Evolutionary conservation across 805 yeast genomes (phyloP), one percentile per base, ranked within the genome.

Genomic region (Ogataea neopini): DNA sequence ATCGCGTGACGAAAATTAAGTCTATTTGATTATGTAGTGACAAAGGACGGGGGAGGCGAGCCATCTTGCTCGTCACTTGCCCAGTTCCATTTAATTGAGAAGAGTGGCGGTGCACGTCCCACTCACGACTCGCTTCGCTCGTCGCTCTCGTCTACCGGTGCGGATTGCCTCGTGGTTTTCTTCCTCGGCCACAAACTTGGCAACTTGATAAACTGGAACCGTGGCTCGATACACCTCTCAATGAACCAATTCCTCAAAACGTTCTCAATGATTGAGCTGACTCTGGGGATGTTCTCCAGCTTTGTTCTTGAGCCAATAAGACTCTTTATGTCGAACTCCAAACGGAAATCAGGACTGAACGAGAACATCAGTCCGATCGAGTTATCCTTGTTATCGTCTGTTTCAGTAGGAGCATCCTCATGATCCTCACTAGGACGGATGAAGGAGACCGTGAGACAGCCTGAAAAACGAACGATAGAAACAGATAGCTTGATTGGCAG

Each of bases 141-240:
- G 29, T 18, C 14, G 14, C 10, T 22, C 4, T 9, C n/a, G 23
- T 9, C 13, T 22, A 22, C 30, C n/a, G n/a, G 14, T 39, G 52
- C 56, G 3, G 68, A 62, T 28, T 76, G 75, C 56, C 83, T 72
- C 1, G 81, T 79, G 50, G 76, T 79, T 54, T 77, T 79, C 52
- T 77, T 76, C 54, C 82, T 67, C 19, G 96, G 95, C 97, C 97
- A 90, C 61, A 91, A 69, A 40, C 88, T 84, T 3, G 98, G 99
- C 26, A 94, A 67, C 58, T 77, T 77, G 25, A 94, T 81, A 41
- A 88, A 85, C 63, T 91, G 96, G 59, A 85, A 92, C 56, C 96
- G 76, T 1, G 99, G 99, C 55, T 89, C 95, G 10, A 94, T 94
- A 62, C 96, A 89, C 52, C 97, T 74, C 57, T 92, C 97, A 14